A percentile compares a stretch with the other conserved stretches of the same genome.
Conservation (phyloP, 495 filamentous ascomycete genomes). For the Daldinia decipiens region DNA sequence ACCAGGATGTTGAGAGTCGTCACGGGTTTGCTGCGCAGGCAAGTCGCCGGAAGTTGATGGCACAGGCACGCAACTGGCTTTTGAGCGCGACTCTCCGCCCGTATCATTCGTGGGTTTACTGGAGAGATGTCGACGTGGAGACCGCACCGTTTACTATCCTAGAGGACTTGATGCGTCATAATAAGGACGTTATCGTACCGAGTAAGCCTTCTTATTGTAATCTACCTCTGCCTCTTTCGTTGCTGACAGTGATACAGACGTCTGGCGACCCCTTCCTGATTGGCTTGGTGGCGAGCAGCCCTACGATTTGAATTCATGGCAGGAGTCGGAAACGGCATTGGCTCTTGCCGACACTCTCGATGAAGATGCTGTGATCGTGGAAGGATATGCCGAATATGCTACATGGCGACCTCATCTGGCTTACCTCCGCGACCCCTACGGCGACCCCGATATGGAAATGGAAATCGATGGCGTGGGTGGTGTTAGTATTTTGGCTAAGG, state of each 20-base stretch:
- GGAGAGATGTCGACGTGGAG: constrained; percentile 98
- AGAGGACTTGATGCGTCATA: constrained; percentile 98
- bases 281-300: constrained; percentile 99
- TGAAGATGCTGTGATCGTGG: constrained; percentile 98
- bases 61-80: constrained; percentile 97
- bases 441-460: constrained; percentile 99
- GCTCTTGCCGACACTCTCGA: constrained; percentile 94
- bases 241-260: constrained; percentile 67
- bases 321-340: constrained; percentile 96
- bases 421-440: constrained; percentile 96
- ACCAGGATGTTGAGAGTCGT: constrained; percentile 96
- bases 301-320: constrained; percentile 99
- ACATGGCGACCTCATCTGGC: constrained; percentile 98
- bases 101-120: constrained; percentile 99
- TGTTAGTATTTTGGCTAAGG: constrained; percentile 97
- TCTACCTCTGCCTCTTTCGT: not conserved
- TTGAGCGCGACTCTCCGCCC: constrained; percentile 92
- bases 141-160: constrained; percentile 95
- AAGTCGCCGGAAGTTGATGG: constrained; percentile 93
- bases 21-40: constrained; percentile 99
- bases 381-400: constrained; percentile 98
- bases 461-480: constrained; percentile 98
- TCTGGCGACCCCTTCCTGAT: constrained; percentile 97
- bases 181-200: constrained; percentile 98
- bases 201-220: constrained; percentile 68